Evolutionary conservation across 129 eudicot species (phyloP), one percentile per base, ranked within the genome.

Genomic region (Apium graveolens): DNA sequence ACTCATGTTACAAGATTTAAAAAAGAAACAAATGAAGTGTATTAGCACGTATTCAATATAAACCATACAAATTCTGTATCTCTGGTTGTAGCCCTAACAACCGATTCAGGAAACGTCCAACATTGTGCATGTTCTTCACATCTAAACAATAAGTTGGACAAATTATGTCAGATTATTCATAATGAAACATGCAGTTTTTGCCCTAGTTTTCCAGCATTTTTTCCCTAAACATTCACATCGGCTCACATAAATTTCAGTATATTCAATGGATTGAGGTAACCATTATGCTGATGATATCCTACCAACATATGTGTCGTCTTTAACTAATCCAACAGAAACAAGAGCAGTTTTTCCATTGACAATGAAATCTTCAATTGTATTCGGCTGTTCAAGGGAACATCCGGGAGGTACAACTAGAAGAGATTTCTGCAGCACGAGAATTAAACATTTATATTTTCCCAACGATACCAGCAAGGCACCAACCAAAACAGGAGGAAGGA

Each of bases 81-180:
- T 90, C 96, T 46, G 99, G 99, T n/a, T 97, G 92, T 79, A 95
- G 80, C 78, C 99, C 99, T 62, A 95, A 82, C 81, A 95, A 90
- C 74, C 99, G 83, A 78, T 95, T 95, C 69, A 95, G 89, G 80
- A 95, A 95, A 83, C 97, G 99, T 4, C 97, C 99, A 57, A 95
- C 97, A 90, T 95, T 97, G 43, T 92, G 91, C 96, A 92, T 92
- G 85, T 95, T 97, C 34, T 97, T 90, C 78, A 83, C 89, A 76
- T 87, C 99, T 90, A 75, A 32, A 55, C 82, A 78, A 11, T 71
- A 7, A 77, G 37, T 34, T 42, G 5, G 32, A 27, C 10, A 27
- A 21, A 29, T 3, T 20, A 55, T n/a, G 13, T 75, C 46, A 70
- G 11, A 10, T 8, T 60, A 38, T 6, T 18, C 37, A 31, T 26